Evolutionary conservation across 768 basidiomycete genomes (phyloP).

Genomic region (Termitomyces sp.): DNA sequence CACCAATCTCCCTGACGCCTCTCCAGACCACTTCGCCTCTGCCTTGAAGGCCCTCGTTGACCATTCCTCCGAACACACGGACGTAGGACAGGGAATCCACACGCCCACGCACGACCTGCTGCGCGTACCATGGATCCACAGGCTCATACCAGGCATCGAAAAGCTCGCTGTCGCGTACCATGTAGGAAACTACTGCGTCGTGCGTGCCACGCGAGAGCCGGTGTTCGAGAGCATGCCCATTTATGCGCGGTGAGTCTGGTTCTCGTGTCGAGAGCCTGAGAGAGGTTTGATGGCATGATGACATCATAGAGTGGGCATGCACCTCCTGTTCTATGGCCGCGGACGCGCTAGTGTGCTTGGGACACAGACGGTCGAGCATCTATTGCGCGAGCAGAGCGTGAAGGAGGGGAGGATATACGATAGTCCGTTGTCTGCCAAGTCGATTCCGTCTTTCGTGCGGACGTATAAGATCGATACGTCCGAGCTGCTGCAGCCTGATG

Average conservation of each 20-base stretch:
- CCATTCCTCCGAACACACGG: slow-evolving; percentile 23
- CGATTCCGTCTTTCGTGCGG: slow-evolving; percentile 51
- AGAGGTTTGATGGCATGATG: not conserved
- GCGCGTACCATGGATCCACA: slow-evolving; percentile 35
- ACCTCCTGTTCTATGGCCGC: slow-evolving; percentile 62
- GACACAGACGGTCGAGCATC: slow-evolving; percentile 38
- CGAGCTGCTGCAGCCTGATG: slow-evolving; percentile 62
- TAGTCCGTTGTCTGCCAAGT: slow-evolving; percentile 41
- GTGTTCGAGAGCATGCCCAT: slow-evolving; percentile 76
- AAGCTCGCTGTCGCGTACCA: slow-evolving; percentile 48
- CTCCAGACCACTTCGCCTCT: slow-evolving; percentile 23
- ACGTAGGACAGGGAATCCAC: slow-evolving; percentile 28
- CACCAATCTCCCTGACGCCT: slow-evolving; percentile 30
- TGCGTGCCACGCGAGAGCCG: slow-evolving; percentile 42
- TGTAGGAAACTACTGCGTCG: slow-evolving; percentile 53
- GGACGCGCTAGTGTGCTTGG: slow-evolving; percentile 46
- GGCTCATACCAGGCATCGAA: slow-evolving; percentile 51
- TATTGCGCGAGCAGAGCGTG: slow-evolving; percentile 51
- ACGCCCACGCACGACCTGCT: slow-evolving; percentile 23
- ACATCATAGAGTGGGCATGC: slow-evolving; percentile 56
- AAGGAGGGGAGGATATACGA: slow-evolving; percentile 59
- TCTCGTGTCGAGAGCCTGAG: too few relatives aligned
- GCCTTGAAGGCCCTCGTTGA: slow-evolving; percentile 32
- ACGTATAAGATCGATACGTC: slow-evolving; percentile 49
- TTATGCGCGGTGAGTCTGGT: slow-evolving; percentile 39